Evolutionary conservation across 2,329 filamentous ascomycete species (phyloP).

Genomic region (Neoscytalidium dimidiatum): DNA sequence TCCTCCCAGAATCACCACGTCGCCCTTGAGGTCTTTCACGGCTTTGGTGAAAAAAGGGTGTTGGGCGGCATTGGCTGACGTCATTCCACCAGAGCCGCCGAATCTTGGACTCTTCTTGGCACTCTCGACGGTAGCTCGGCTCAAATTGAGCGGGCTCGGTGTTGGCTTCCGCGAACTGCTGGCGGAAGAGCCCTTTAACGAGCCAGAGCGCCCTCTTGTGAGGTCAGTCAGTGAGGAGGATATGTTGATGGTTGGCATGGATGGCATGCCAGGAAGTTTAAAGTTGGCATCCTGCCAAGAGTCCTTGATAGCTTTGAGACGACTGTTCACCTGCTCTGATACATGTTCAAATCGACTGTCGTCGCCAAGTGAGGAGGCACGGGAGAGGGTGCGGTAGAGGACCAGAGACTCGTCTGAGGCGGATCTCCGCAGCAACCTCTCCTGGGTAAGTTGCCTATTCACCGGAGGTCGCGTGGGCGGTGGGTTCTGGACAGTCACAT

Average conservation of each 20-base stretch:
- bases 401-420: slow-evolving; percentile 77
- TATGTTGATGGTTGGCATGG: slow-evolving; percentile 43
- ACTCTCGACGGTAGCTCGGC: not conserved
- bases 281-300: slow-evolving; percentile 83
- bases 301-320: slow-evolving; percentile 87
- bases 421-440: slow-evolving; percentile 55
- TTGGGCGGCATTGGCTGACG: slow-evolving; percentile 35
- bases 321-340: slow-evolving; percentile 81
- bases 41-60: slow-evolving; percentile 57
- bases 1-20: slow-evolving; percentile 85
- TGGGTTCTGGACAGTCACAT: not conserved
- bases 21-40: slow-evolving; percentile 72
- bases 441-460: slow-evolving; percentile 14
- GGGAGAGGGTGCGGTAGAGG: slow-evolving; percentile 72
- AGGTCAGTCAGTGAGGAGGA: slow-evolving; percentile 17
- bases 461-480: slow-evolving; percentile 20
- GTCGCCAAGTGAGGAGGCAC: slow-evolving; percentile 81
- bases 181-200: not conserved
- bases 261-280: slow-evolving; percentile 53
- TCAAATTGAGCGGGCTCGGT: slow-evolving; percentile 15
- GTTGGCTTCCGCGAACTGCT: not conserved
- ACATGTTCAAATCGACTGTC: slow-evolving; percentile 79
- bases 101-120: slow-evolving; percentile 10
- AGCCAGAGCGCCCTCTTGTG: slow-evolving; percentile 1
- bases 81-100: slow-evolving; percentile 20